Base-by-base conservation (phyloP, 495 filamentous ascomycete genomes). In the Xylaria flabelliformis region DNA sequence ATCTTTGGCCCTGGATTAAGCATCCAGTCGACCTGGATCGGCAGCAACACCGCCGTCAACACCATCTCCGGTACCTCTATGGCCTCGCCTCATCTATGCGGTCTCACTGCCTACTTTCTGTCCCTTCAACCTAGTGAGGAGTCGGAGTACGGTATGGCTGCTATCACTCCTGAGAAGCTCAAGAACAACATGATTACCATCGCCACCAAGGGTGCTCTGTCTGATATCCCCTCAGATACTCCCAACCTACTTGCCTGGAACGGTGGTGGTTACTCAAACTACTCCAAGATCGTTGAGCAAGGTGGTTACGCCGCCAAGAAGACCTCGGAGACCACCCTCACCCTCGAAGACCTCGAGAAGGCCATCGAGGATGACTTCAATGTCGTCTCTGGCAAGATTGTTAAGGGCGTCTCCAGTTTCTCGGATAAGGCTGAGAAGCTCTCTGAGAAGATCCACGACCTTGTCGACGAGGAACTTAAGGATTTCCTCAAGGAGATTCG, bases 41-140 rank as follows among this genome's bases (percentile, higher is more conserved):
- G 97, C 78, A 94, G 92, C 90, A 91, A 95, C 80, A 90, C 92
- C 78, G 94, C 95, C 75, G 87, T 91, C 84, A 99, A 99, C 89
- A 97, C 93, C 81, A 99, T 99, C 85, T 99, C 97, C 36, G 97
- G 97, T 75, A 99, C 97, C 70, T 99, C 97, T 36, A 99, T 99
- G 97, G 97, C 97, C 68, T 98, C 95, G 42, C 97, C 97, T 75
- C 97, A 99, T 80, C 93, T 99, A 78, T 91, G 91, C 71, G 97
- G 97, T 89, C 92, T 99, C 64, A 86, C 97, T 75, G 97, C 97
- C 82, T 99, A 99, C 88, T 93, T 95, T 84, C 90, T 99, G 56
- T 99, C 97, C 70, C 92, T 99, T 39, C 94, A 98, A 83, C 97
- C 97, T 34, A 82, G 91, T 70, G 87, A 88, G 73, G 93, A 94